phyloP scores from a whole-genome alignment of 768 basidiomycete species.

The Amanita muscaria region DNA sequence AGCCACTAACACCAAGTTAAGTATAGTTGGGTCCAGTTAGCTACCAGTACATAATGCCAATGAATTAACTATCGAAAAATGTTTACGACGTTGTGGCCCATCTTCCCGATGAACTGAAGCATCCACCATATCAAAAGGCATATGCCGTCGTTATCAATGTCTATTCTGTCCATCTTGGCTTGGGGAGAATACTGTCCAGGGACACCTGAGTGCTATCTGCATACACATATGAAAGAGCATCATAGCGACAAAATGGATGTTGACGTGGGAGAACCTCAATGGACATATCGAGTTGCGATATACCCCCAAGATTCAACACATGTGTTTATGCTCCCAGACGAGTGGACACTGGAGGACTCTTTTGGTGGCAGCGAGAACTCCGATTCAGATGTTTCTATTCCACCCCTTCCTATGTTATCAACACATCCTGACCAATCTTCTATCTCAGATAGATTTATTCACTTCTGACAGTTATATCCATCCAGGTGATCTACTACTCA shows the following conservation, averaged over 20 bases:
- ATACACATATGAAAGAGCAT: background rate
- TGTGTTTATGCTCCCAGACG: constrained; percentile 1
- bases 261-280: background rate
- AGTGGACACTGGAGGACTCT: background rate
- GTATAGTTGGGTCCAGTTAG: too few relatives aligned
- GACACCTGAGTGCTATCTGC: background rate
- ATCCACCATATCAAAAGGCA: background rate
- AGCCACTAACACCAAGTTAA: too few relatives aligned
- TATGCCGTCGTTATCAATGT: background rate
- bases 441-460: too few relatives aligned
- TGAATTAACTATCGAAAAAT: too few relatives aligned
- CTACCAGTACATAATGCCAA: too few relatives aligned
- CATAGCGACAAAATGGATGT: background rate
- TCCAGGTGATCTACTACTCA: too few relatives aligned
- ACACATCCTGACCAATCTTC: background rate
- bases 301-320: background rate
- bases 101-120: background rate
- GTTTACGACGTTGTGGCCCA: background rate
- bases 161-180: background rate
- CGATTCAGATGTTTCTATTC: background rate
- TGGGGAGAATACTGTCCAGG: background rate
- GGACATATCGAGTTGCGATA: background rate
- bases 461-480: too few relatives aligned
- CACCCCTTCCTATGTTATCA: background rate
- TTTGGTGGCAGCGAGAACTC: background rate